phyloP scores from a whole-genome alignment of 2,329 filamentous ascomycete species.

The Monosporascus sp. region DNA sequence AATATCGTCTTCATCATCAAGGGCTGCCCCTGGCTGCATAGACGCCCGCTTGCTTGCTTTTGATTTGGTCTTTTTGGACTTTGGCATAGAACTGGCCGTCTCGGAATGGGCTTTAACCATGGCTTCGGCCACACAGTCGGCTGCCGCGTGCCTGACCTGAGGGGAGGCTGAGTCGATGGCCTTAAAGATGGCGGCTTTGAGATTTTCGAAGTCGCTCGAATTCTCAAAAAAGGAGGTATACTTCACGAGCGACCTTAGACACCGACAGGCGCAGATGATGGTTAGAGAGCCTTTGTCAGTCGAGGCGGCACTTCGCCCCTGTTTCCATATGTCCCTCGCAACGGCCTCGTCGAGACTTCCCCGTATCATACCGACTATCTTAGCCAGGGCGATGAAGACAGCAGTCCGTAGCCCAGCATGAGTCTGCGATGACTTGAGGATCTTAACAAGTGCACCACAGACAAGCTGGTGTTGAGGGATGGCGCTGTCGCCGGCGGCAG shows the following conservation, averaged over 20 bases:
- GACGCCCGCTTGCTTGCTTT: conserved; percentile 52
- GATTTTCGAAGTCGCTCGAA: conserved; percentile 80
- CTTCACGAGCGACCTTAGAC: conserved; percentile 67
- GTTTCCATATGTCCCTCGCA: conserved; percentile 91
- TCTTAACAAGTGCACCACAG: conserved; percentile 67
- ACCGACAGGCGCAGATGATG: conserved; percentile 72
- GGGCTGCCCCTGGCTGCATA: conserved; percentile 54
- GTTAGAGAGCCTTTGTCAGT: conserved; percentile 80
- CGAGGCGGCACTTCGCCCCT: conserved; percentile 69
- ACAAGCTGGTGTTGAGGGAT: conserved; percentile 75
- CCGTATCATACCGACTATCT: conserved; percentile 70
- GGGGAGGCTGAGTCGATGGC: conserved; percentile 72
- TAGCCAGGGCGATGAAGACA: conserved; percentile 68
- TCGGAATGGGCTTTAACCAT: conserved; percentile 77
- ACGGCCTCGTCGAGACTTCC: conserved; percentile 76
- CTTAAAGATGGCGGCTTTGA: conserved; percentile 80
- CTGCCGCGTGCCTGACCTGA: conserved; percentile 77
- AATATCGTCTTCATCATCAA: conserved; percentile 69
- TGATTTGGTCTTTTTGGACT: conserved; percentile 60
- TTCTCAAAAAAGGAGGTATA: conserved; percentile 81
- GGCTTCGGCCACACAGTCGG: conserved; percentile 77
- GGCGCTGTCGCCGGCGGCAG: conserved; percentile 87
- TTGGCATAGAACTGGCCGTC: conserved; percentile 44
- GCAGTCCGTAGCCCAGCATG: conserved; percentile 80
- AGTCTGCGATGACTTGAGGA: conserved; percentile 71